Percentiles rank a stretch among this genome's conserved stretches.
Conservation (phyloP, 2,329 filamentous ascomycete species). For the Tolypocladium tundrense region DNA sequence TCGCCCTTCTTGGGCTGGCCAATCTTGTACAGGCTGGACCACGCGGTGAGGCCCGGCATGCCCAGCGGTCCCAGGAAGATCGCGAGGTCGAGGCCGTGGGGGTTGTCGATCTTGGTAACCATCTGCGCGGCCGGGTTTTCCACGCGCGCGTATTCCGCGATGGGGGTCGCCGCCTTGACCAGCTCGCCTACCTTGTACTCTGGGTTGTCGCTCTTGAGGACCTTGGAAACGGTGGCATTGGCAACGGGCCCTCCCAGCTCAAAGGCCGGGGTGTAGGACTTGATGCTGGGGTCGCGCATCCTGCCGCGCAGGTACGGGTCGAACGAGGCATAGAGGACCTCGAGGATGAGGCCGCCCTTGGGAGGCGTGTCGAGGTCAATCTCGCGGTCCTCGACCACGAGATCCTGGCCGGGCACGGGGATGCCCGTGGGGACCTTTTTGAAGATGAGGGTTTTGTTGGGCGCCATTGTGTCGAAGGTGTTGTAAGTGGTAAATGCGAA, state of each 20-base stretch:
- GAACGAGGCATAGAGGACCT: conserved; percentile 65
- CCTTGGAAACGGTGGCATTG: conserved; percentile 54
- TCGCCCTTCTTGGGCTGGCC: conserved; percentile 55
- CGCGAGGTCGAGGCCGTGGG: conserved; percentile 52
- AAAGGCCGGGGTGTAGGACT: conserved; percentile 50
- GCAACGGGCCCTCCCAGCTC: conserved; percentile 51
- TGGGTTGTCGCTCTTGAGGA: conserved; percentile 57
- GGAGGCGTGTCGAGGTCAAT: conserved; percentile 55
- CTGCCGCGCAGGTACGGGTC: conserved; percentile 78
- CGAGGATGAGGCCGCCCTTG: conserved; percentile 55
- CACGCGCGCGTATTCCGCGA: conserved; percentile 60
- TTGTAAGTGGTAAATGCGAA: background rate
- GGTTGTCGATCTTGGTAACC: conserved; percentile 55
- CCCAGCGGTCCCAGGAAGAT: conserved; percentile 63
- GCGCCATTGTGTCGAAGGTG: conserved; percentile 18
- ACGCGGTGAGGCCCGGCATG: conserved; percentile 55
- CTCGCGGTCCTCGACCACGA: conserved; percentile 54
- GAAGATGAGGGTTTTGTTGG: conserved; percentile 69
- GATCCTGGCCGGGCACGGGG: conserved; percentile 61
- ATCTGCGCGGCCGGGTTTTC: conserved; percentile 28
- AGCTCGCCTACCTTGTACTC: conserved; percentile 60
- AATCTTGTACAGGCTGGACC: conserved; percentile 57
- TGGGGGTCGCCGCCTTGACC: conserved; percentile 44
- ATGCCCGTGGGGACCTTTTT: conserved; percentile 55
- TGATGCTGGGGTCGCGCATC: conserved; percentile 55